Evolutionary conservation across 768 basidiomycete species (phyloP).

Genomic region (Pleurotus tuber-regium): DNA sequence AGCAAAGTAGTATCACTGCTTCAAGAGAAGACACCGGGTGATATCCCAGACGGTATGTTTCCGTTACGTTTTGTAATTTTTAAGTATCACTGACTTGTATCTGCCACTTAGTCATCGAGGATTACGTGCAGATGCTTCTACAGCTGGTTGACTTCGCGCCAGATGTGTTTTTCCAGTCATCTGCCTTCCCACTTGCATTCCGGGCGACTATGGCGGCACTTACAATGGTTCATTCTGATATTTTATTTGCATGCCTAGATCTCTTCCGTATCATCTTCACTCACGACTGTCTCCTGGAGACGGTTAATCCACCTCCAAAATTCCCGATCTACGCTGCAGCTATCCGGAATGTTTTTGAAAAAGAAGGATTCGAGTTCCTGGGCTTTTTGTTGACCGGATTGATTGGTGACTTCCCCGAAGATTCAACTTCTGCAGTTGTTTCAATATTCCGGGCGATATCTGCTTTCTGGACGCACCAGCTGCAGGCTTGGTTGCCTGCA

Average conservation of each 20-base stretch:
- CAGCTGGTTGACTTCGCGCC: constrained; percentile 68
- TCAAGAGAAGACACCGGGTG: constrained; percentile 62
- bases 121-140: constrained; percentile 81
- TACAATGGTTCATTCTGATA: constrained; percentile 78
- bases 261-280: constrained; percentile 72
- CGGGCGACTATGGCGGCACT: constrained; percentile 74
- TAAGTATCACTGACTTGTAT: neutral
- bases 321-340: constrained; percentile 59
- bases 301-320: constrained; percentile 44
- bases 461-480: constrained; percentile 61
- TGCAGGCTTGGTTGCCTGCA: constrained; percentile 70
- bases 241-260: constrained; percentile 80
- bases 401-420: constrained; percentile 87
- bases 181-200: constrained; percentile 77
- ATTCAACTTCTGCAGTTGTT: constrained; percentile 68
- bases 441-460: constrained; percentile 74
- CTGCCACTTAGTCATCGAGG: constrained; percentile 87
- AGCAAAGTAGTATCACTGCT: constrained; percentile 66
- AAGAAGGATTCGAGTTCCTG: constrained; percentile 72
- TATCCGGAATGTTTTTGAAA: constrained; percentile 59
- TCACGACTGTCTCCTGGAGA: constrained; percentile 64
- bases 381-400: constrained; percentile 73
- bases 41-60: constrained; percentile 82
- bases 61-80: neutral
- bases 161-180: constrained; percentile 74